Evolutionary conservation across 2,329 filamentous ascomycete genomes (phyloP).

Genomic region (Ceratocystis variospora): DNA sequence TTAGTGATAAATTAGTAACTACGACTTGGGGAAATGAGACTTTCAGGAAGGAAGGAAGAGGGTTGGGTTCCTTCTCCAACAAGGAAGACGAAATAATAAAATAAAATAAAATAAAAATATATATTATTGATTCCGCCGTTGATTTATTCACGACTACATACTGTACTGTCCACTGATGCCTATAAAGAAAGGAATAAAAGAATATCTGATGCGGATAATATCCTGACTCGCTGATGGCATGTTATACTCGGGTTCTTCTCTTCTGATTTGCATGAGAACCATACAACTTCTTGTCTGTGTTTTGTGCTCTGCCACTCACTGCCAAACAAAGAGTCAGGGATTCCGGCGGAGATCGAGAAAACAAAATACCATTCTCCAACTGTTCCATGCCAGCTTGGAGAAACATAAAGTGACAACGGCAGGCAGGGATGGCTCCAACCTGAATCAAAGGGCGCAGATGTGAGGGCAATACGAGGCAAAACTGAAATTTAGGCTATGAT

Average conservation of each 20-base stretch:
- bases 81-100: too few relatives aligned
- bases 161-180: too few relatives aligned
- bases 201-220: not conserved
- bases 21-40: too few relatives aligned
- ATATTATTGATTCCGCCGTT: too few relatives aligned
- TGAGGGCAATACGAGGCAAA: not conserved
- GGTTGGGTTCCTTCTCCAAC: too few relatives aligned
- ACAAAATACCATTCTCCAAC: not conserved
- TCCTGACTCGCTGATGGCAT: too few relatives aligned
- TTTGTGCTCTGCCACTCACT: not conserved
- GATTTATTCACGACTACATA: too few relatives aligned
- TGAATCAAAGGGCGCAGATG: not conserved
- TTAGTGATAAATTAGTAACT: too few relatives aligned
- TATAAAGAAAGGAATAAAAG: not conserved
- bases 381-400: not conserved
- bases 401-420: constrained; percentile 1
- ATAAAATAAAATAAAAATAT: too few relatives aligned
- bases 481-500: not conserved
- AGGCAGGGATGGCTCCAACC: not conserved
- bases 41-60: too few relatives aligned
- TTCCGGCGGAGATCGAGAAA: not conserved
- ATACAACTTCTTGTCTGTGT: not conserved
- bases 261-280: not conserved
- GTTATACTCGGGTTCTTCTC: not conserved
- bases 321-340: not conserved